Base-by-base conservation (phyloP, 176 grass and related monocot species). In the Avena eriantha region DNA sequence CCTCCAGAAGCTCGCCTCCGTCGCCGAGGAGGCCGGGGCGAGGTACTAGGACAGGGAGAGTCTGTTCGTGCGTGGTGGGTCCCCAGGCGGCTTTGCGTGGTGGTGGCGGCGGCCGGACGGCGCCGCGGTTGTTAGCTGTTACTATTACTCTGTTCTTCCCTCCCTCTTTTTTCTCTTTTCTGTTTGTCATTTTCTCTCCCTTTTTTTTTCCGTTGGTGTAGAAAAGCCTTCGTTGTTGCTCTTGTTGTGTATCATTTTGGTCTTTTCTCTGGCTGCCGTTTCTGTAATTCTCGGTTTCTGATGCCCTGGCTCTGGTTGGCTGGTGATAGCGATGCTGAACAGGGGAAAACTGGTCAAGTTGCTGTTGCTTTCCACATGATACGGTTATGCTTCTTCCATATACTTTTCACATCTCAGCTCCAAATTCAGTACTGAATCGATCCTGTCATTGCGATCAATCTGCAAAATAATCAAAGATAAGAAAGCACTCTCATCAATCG, bases 1-100 rank as follows among this genome's bases (percentile, higher is more conserved):
- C 84, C 86, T 97, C 33, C 95, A 95, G 81, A 90, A 92, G 72
- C 89, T 94, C 59, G 73, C 89, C 3, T 41, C 91, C 55, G 77
- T 92, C 43, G 90, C 93, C 50, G 87, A 86, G 41, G 53, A 82
- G 2, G 61, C 88, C 21, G 78, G 39, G 0, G 36, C 82, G 0
- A 49, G 80, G 49, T 21, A 12, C 80, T 53, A 82, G 26, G 9
- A 15, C 0, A 47, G 4, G 10, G 70, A 13, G 31, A 1, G 41
- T 7, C 48, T 80, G n/a, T 41, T 5, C 6, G 7, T 1, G 6
- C 39, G 39, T 41, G 39, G 39, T 41, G 39, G 39, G 7, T 13
- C 11, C 29, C 19, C 33, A 33, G n/a, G n/a, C 5, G 17, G 26
- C 86, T 67, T 74, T 36, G 10, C 34, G 17, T 19, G 13, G 22